phyloP scores from a whole-genome alignment of 179 eudicot genomes.

The Pouteria campechiana region DNA sequence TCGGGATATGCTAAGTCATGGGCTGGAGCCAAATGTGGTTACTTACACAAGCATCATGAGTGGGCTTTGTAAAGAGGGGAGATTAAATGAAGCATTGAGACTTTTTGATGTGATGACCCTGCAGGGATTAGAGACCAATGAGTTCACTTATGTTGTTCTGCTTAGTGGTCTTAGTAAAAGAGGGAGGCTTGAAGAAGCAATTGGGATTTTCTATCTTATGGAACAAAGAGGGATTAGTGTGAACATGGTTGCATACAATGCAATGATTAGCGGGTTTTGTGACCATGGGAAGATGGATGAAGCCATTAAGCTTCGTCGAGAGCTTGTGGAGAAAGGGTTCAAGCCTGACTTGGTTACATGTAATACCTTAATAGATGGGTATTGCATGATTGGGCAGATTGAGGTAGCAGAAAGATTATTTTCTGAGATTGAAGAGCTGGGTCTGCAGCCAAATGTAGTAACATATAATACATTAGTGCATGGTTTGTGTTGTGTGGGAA shows the following conservation, averaged over 20 bases:
- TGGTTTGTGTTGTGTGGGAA: slow-evolving; percentile 50
- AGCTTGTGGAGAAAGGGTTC: slow-evolving; percentile 58
- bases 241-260: too few relatives aligned
- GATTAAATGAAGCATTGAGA: slow-evolving; percentile 40
- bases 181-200: slow-evolving; percentile 40
- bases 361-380: slow-evolving; percentile 70
- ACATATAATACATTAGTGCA: slow-evolving; percentile 70
- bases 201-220: too few relatives aligned
- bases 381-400: slow-evolving; percentile 27
- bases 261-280: slow-evolving; percentile 56
- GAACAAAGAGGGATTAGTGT: too few relatives aligned
- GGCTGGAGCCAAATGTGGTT: too few relatives aligned
- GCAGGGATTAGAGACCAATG: slow-evolving; percentile 49
- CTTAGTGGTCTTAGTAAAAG: slow-evolving; percentile 45
- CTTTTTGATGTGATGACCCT: slow-evolving; percentile 55
- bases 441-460: slow-evolving; percentile 59
- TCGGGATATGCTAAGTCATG: too few relatives aligned
- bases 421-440: slow-evolving; percentile 50
- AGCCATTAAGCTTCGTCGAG: slow-evolving; percentile 51
- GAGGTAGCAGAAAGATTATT: slow-evolving; percentile 40
- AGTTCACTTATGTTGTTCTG: slow-evolving; percentile 45
- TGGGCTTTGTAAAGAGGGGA: slow-evolving; percentile 55
- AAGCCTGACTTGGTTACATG: slow-evolving; percentile 65
- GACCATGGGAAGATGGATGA: slow-evolving; percentile 27
- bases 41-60: slow-evolving; percentile 77